phyloP scores from a whole-genome alignment of 1,284 basidiomycete species.

The Boletus semigastroideus region DNA sequence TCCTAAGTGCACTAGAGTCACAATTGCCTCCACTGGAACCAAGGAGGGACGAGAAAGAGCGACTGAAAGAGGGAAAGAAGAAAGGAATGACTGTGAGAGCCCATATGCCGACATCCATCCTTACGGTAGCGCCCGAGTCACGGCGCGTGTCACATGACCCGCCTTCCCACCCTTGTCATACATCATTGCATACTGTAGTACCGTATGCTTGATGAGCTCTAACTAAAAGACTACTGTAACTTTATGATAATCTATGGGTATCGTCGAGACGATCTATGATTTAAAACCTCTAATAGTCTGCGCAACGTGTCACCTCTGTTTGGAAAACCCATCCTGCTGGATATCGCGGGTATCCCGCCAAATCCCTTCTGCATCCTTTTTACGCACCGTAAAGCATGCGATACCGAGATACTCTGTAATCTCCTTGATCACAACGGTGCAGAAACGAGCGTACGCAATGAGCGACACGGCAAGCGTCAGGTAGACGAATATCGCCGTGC shows the following conservation, averaged over 20 bases:
- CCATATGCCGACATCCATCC: no score
- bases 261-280: constrained; percentile 1
- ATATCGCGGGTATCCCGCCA: constrained; percentile 54
- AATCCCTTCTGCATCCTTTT: constrained; percentile 71
- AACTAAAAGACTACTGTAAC: no score
- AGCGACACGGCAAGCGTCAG: constrained; percentile 66
- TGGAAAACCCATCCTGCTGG: constrained; percentile 25
- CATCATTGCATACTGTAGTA: no score
- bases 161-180: no score
- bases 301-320: constrained; percentile 17
- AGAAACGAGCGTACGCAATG: constrained; percentile 77
- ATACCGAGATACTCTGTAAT: constrained; percentile 88
- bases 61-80: no score
- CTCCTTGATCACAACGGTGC: constrained; percentile 77
- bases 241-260: constrained; percentile 5
- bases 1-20: not conserved
- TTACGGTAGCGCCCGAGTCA: no score
- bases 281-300: not conserved
- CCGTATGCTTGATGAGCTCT: no score
- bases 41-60: no score
- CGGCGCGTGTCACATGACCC: no score
- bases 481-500: constrained; percentile 69
- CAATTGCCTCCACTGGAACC: not conserved
- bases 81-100: no score
- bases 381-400: constrained; percentile 86